Evolutionary conservation across 345 rosid genomes (phyloP).

Genomic region (Trapa incisa): DNA sequence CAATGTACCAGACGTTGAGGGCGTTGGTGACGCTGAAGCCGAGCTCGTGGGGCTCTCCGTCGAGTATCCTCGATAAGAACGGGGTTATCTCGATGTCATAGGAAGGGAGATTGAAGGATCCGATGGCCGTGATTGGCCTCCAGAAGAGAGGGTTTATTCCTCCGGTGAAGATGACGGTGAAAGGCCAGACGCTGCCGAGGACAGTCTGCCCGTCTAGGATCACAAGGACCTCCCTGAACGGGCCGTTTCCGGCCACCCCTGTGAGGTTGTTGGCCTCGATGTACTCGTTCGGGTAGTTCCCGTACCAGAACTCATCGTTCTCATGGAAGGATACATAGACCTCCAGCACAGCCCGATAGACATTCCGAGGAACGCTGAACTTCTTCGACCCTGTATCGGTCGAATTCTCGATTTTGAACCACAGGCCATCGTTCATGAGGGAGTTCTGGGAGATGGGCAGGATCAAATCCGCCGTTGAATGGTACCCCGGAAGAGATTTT

Average conservation of each 20-base stretch:
- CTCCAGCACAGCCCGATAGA: constrained; percentile 76
- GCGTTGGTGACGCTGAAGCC: constrained; percentile 68
- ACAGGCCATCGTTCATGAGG: constrained; percentile 66
- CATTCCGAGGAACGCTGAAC: constrained; percentile 56
- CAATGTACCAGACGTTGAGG: constrained; percentile 69
- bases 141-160: constrained; percentile 76
- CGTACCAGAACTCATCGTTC: constrained; percentile 85
- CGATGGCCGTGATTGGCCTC: constrained; percentile 71
- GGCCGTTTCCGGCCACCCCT: constrained; percentile 56
- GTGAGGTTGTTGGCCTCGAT: constrained; percentile 47
- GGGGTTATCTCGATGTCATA: constrained; percentile 78
- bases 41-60: constrained; percentile 45
- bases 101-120: constrained; percentile 73
- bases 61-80: constrained; percentile 51
- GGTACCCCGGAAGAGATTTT: constrained; percentile 10
- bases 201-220: constrained; percentile 42
- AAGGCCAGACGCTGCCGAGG: constrained; percentile 78
- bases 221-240: constrained; percentile 79
- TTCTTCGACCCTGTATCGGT: constrained; percentile 32
- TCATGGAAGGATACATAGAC: constrained; percentile 88
- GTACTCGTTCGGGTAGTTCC: constrained; percentile 56
- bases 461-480: constrained; percentile 57
- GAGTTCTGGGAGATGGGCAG: constrained; percentile 57
- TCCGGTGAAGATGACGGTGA: constrained; percentile 78
- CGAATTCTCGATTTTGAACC: constrained; percentile 62